phyloP scores from a whole-genome alignment of 225 moss, liverwort and hornwort species.

The Sphagnum contortum region DNA sequence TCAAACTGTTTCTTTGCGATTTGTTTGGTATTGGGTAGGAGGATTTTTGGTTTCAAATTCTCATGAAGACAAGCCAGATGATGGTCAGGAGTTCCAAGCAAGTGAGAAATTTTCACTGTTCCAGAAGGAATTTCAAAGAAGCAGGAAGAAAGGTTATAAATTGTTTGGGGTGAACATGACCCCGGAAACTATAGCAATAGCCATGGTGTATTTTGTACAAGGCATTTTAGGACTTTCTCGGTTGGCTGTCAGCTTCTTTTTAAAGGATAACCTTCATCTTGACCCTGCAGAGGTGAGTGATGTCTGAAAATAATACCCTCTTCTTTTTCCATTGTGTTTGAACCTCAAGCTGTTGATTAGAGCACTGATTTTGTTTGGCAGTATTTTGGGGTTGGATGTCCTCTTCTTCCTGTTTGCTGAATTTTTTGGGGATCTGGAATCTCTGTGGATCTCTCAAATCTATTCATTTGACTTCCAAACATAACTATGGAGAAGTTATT shows the following conservation, averaged over 20 bases:
- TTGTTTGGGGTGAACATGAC: slow-evolving; percentile 55
- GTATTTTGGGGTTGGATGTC: background rate
- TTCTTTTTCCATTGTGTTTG: background rate
- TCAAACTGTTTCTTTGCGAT: no score
- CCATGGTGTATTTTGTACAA: slow-evolving; percentile 68
- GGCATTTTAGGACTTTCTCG: slow-evolving; percentile 62
- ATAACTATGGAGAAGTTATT: no score
- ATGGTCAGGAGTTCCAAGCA: no score
- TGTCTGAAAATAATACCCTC: no score
- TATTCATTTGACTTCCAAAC: no score
- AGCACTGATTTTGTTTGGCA: background rate
- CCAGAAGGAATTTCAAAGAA: slow-evolving; percentile 10
- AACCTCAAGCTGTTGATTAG: background rate
- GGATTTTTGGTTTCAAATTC: no score
- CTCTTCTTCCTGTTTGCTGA: no score
- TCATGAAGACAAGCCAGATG: no score
- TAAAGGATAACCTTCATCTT: slow-evolving; percentile 59
- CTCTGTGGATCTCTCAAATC: background rate
- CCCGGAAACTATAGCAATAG: slow-evolving; percentile 46
- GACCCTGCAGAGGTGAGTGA: slow-evolving; percentile 51
- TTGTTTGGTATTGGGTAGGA: no score
- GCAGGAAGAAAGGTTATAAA: slow-evolving; percentile 17
- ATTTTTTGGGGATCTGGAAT: background rate
- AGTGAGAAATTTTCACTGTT: no score
- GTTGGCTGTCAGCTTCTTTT: slow-evolving; percentile 57